phyloP scores from a whole-genome alignment of 2,329 filamentous ascomycete genomes.

The Shiraia sp. region DNA sequence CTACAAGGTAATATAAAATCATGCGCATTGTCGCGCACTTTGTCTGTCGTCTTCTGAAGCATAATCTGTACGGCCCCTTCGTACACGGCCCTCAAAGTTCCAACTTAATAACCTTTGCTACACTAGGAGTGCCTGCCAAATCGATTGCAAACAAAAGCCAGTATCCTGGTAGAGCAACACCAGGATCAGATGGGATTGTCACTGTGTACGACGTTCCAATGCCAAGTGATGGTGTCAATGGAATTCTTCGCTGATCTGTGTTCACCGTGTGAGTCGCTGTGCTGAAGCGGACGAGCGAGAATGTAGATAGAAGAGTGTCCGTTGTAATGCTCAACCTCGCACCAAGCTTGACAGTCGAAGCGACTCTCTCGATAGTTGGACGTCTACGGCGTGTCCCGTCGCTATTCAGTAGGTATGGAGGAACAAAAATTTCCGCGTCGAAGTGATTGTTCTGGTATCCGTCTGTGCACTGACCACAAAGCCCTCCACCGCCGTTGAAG shows the following conservation, averaged over 20 bases:
- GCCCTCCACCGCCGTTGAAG: slow-evolving; percentile 31
- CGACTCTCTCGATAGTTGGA: slow-evolving; percentile 48
- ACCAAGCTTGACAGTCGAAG: slow-evolving; percentile 35
- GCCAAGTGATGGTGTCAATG: slow-evolving; percentile 42
- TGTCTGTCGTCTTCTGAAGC: too few species aligned
- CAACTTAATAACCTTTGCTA: slow-evolving; percentile 50
- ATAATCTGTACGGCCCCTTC: too few species aligned
- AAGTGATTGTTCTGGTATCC: slow-evolving; percentile 50
- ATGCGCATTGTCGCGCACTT: too few species aligned
- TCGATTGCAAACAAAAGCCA: slow-evolving; percentile 60
- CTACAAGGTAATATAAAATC: too few species aligned
- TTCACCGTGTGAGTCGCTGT: slow-evolving; percentile 60
- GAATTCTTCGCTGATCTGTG: slow-evolving; percentile 61
- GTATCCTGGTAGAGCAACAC: slow-evolving; percentile 57
- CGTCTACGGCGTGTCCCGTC: slow-evolving; percentile 49
- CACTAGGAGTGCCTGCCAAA: slow-evolving; percentile 51
- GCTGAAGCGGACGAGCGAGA: slow-evolving; percentile 55
- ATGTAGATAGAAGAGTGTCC: slow-evolving; percentile 27
- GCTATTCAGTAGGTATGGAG: slow-evolving; percentile 58
- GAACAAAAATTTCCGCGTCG: slow-evolving; percentile 60
- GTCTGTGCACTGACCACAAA: slow-evolving; percentile 51
- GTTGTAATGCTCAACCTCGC: slow-evolving; percentile 39
- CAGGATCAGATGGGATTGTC: slow-evolving; percentile 52
- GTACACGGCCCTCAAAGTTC: slow-evolving; percentile 4
- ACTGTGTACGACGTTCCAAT: slow-evolving; percentile 46